A percentile compares a stretch with the other conserved stretches of the same genome.
phyloP scores from a whole-genome alignment of 2,329 filamentous ascomycete genomes.

The Berkeleyomyces basicola region DNA sequence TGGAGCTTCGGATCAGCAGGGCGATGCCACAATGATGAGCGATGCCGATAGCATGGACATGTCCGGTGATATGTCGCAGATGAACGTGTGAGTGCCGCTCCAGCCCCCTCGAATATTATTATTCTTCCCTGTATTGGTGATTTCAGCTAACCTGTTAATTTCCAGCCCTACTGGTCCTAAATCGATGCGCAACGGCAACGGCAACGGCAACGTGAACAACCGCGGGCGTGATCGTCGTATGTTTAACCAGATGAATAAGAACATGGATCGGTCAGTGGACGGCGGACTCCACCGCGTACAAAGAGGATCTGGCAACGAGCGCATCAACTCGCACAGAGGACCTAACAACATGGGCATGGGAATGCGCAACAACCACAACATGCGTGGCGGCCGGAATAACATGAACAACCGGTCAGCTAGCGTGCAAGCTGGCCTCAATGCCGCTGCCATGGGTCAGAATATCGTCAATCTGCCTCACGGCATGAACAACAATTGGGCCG shows the following conservation, averaged over 20 bases:
- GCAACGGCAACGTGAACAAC: conserved; percentile 24
- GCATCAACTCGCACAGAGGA: conserved; percentile 56
- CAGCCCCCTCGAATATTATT: neutral
- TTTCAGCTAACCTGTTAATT: conserved; percentile 2
- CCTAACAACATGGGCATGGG: conserved; percentile 7
- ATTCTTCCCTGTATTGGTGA: neutral
- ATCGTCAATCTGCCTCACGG: conserved; percentile 24
- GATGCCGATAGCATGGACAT: conserved; percentile 12
- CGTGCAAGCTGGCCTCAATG: conserved; percentile 32
- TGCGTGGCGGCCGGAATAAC: conserved; percentile 18
- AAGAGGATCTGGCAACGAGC: conserved; percentile 51
- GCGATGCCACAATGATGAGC: neutral
- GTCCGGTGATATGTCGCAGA: conserved; percentile 21
- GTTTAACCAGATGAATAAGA: conserved; percentile 61
- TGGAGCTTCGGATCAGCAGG: neutral
- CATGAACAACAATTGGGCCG: conserved; percentile 25
- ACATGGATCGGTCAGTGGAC: conserved; percentile 63
- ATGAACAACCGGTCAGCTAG: conserved; percentile 34
- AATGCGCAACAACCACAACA: conserved; percentile 3
- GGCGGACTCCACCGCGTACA: conserved; percentile 67
- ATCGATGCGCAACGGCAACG: conserved; percentile 67
- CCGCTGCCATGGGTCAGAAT: conserved; percentile 22
- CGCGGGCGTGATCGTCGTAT: conserved; percentile 61
- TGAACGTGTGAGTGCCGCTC: conserved; percentile 39
- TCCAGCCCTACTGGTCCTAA: conserved; percentile 81